phyloP scores from a whole-genome alignment of 2,329 filamentous ascomycete species.

The Hypoxylon sp. region DNA sequence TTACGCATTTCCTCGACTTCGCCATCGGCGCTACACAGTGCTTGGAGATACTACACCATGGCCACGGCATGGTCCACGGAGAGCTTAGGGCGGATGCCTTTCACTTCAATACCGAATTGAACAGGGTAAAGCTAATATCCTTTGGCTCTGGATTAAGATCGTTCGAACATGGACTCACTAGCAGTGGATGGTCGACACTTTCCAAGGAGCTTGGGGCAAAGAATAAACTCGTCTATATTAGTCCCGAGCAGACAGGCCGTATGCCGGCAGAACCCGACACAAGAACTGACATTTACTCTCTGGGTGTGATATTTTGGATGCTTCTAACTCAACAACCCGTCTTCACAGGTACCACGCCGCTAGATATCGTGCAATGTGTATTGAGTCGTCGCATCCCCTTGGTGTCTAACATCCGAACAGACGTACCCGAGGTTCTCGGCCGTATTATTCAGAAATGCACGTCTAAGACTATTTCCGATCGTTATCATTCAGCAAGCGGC shows the following conservation, averaged over 20 bases:
- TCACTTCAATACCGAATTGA: slow-evolving; percentile 80
- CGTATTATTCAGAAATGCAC: slow-evolving; percentile 93
- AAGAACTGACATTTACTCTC: slow-evolving; percentile 91
- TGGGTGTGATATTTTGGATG: slow-evolving; percentile 90
- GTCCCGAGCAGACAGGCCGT: slow-evolving; percentile 92
- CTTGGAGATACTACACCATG: slow-evolving; percentile 90
- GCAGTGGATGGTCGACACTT: slow-evolving; percentile 85
- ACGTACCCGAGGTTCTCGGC: slow-evolving; percentile 85
- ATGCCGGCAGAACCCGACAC: slow-evolving; percentile 93
- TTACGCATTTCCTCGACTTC: slow-evolving; percentile 87
- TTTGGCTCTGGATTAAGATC: slow-evolving; percentile 88
- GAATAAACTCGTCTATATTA: slow-evolving; percentile 91
- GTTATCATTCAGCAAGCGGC: slow-evolving; percentile 90
- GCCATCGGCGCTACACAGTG: slow-evolving; percentile 89
- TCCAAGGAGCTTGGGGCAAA: slow-evolving; percentile 87
- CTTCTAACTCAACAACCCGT: slow-evolving; percentile 83
- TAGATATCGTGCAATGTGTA: slow-evolving; percentile 93
- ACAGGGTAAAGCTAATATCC: slow-evolving; percentile 81
- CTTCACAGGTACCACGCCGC: slow-evolving; percentile 81
- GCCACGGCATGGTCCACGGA: slow-evolving; percentile 86
- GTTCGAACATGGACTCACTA: slow-evolving; percentile 89
- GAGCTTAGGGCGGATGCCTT: slow-evolving; percentile 93
- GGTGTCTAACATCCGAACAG: slow-evolving; percentile 80
- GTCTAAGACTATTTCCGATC: slow-evolving; percentile 85
- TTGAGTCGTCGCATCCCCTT: slow-evolving; percentile 81